These are phyloP conservation scores for Sparassis latifolia DNA, from an alignment of 1,284 basidiomycete genomes.

Conservation along the genomic window DNA sequence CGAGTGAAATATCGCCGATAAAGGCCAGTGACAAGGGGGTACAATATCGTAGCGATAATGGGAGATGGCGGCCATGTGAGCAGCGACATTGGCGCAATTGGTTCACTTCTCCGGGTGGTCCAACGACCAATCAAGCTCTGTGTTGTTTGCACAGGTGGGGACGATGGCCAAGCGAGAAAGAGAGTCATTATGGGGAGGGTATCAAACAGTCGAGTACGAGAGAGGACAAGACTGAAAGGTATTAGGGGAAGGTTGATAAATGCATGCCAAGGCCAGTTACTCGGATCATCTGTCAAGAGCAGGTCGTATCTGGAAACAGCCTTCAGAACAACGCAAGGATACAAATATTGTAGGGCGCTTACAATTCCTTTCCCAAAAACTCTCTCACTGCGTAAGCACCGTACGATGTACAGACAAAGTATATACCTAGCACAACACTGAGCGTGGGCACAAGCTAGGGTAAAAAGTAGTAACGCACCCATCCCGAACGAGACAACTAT, in stretches of 20 bases:
- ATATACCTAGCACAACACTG: constrained; percentile 40
- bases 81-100: constrained; percentile 16
- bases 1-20: constrained; percentile 39
- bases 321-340: not conserved
- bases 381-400: constrained; percentile 66
- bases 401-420: constrained; percentile 57
- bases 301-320: constrained; percentile 39
- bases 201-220: constrained; percentile 45
- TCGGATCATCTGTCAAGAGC: constrained; percentile 56
- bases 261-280: constrained; percentile 65
- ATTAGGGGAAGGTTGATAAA: constrained; percentile 65
- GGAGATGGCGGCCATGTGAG: constrained; percentile 61
- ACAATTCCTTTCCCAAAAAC: constrained; percentile 64
- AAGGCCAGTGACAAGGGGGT: constrained; percentile 40
- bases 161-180: constrained; percentile 60
- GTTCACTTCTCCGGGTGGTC: not conserved
- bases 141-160: constrained; percentile 31
- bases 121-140: not conserved
- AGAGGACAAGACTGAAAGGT: constrained; percentile 48
- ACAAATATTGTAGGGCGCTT: constrained; percentile 1
- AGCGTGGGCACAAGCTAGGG: not conserved
- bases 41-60: constrained; percentile 44
- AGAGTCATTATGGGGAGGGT: constrained; percentile 48
- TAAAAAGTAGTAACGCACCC: constrained; percentile 23
- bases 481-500: constrained; percentile 36